Evolutionary conservation across 2,329 filamentous ascomycete genomes (phyloP).

Genomic region (Exophiala xenobiotica): DNA sequence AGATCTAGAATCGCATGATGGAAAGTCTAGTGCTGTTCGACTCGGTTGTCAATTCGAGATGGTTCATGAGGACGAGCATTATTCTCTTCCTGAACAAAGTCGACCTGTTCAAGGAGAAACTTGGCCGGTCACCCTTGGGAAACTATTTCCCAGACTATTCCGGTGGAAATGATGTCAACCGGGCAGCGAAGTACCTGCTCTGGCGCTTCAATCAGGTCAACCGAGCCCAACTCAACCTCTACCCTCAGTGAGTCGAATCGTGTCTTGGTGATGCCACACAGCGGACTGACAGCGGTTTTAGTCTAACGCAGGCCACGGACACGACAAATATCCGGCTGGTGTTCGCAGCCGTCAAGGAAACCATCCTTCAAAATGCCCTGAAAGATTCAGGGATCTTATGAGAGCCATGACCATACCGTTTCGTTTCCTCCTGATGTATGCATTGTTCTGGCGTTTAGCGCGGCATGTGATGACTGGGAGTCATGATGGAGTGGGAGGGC

Average conservation of each 20-base stretch:
- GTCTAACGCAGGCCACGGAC: constrained; percentile 96
- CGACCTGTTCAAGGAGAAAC: constrained; percentile 94
- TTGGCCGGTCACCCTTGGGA: constrained; percentile 80
- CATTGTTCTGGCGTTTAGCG: constrained; percentile 25
- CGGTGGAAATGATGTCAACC: constrained; percentile 95
- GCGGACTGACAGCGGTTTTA: constrained; percentile 44
- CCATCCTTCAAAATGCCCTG: constrained; percentile 94
- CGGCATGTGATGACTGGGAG: constrained; percentile 24
- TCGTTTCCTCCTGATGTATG: constrained; percentile 18
- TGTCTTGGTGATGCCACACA: neutral
- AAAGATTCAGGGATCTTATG: constrained; percentile 96
- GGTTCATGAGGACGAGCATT: constrained; percentile 99
- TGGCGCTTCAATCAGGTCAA: constrained; percentile 99
- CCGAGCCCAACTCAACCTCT: constrained; percentile 89
- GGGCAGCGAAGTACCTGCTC: constrained; percentile 93
- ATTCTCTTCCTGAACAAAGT: constrained; percentile 99
- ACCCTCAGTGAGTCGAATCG: constrained; percentile 77
- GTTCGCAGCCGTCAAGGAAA: constrained; percentile 98
- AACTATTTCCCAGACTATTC: constrained; percentile 99
- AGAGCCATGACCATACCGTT: constrained; percentile 35
- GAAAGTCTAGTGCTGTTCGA: constrained; percentile 95
- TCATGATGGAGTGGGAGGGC: constrained; percentile 20
- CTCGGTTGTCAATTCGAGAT: constrained; percentile 96
- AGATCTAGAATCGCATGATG: constrained; percentile 92
- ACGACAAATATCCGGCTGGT: constrained; percentile 97